Conservation (phyloP, 768 basidiomycete species). For the Russula ochroleuca region DNA sequence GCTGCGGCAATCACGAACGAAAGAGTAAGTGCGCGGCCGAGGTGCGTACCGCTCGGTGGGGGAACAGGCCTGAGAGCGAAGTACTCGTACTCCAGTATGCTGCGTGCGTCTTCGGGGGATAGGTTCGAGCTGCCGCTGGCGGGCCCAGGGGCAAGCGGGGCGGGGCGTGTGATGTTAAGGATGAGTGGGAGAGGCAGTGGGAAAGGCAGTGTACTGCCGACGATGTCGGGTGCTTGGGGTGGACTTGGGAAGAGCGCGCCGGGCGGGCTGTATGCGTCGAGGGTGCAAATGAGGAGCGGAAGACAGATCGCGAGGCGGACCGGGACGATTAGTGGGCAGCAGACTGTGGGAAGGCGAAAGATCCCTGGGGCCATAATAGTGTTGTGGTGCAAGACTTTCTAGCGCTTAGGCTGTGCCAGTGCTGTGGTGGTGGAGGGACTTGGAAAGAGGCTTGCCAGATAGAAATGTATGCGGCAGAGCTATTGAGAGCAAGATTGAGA, state of each 20-base stretch:
- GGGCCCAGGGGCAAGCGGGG: background rate
- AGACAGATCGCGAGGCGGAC: conserved; percentile 25
- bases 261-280: conserved; percentile 20
- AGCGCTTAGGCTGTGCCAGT: too few species aligned
- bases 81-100: conserved; percentile 1
- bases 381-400: too few species aligned
- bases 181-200: background rate
- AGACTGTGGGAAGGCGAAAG: conserved; percentile 20
- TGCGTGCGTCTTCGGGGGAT: conserved; percentile 8
- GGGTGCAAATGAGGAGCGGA: conserved; percentile 24
- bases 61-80: conserved; percentile 5
- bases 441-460: too few species aligned
- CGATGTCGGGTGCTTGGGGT: background rate
- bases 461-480: too few species aligned
- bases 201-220: background rate
- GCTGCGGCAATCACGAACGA: conserved; percentile 20
- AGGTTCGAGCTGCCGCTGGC: background rate
- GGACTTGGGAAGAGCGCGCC: conserved; percentile 5
- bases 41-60: background rate
- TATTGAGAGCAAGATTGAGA: too few species aligned
- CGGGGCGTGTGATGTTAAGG: background rate
- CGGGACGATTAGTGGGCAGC: conserved; percentile 24
- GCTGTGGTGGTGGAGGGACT: too few species aligned
- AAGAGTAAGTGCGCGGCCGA: conserved; percentile 14
- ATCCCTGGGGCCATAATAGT: conserved; percentile 21